phyloP scores from a whole-genome alignment of 768 basidiomycete genomes.

The Pholiota microspora region DNA sequence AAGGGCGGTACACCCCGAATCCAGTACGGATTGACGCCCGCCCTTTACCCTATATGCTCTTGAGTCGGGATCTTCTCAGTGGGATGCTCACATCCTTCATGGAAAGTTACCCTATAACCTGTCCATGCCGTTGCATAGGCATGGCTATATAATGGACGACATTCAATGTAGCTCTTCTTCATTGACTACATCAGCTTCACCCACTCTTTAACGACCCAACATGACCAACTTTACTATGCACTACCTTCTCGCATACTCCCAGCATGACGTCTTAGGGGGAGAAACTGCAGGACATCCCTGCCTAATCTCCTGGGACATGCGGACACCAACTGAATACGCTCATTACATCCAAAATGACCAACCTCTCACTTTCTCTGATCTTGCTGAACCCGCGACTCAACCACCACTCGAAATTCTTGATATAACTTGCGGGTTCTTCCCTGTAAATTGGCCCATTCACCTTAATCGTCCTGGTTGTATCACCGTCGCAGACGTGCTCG shows the following conservation, averaged over 20 bases:
- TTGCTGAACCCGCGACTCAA: constrained; percentile 2
- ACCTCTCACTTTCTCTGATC: not conserved
- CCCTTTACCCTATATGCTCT: not conserved
- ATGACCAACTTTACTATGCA: constrained; percentile 5
- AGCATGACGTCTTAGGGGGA: not conserved
- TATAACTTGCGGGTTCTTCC: constrained; percentile 46
- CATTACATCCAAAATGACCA: not conserved
- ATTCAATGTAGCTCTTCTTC: not conserved
- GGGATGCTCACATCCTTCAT: not conserved
- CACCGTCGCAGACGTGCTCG: constrained; percentile 50
- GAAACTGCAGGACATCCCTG: not conserved
- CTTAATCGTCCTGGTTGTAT: constrained; percentile 42
- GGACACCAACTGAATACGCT: constrained; percentile 1
- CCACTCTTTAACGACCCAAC: not conserved
- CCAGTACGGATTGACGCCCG: not conserved
- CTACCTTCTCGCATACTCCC: constrained; percentile 1
- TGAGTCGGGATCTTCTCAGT: not conserved
- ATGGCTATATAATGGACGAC: not conserved
- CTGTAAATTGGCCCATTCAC: constrained; percentile 39
- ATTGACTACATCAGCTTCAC: not conserved
- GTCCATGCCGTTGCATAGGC: not conserved
- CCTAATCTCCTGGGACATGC: constrained; percentile 5
- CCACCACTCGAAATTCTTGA: constrained; percentile 24
- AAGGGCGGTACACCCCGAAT: not conserved
- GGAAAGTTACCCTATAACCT: not conserved